Conservation (phyloP, 345 rosid genomes). For the Eutrema japonicum region DNA sequence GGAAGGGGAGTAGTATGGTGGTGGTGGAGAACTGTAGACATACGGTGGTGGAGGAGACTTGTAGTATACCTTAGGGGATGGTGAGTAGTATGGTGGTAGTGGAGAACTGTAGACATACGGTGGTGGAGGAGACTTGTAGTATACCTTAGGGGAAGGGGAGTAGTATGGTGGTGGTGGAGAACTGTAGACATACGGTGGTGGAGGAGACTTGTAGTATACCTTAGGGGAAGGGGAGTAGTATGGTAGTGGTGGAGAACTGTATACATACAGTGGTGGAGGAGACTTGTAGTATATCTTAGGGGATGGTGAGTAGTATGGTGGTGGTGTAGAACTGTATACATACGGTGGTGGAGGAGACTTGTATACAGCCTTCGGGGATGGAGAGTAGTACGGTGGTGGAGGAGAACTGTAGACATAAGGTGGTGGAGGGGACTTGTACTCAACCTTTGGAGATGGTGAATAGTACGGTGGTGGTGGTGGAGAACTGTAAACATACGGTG, state of each 20-base stretch:
- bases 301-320: slow-evolving; percentile 1
- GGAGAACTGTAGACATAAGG: not conserved
- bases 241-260: slow-evolving; percentile 10
- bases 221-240: slow-evolving; percentile 3
- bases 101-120: too few relatives aligned
- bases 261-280: slow-evolving; percentile 11
- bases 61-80: too few relatives aligned
- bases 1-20: too few relatives aligned
- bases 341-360: slow-evolving; percentile 1
- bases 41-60: too few relatives aligned
- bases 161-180: too few relatives aligned
- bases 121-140: too few relatives aligned
- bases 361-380: not conserved
- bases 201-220: not conserved
- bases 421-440: slow-evolving; percentile 1
- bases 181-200: too few relatives aligned
- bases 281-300: not conserved
- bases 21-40: too few relatives aligned
- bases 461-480: slow-evolving; percentile 9
- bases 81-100: too few relatives aligned
- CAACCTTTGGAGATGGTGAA: not conserved
- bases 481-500: not conserved
- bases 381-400: not conserved
- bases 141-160: too few relatives aligned
- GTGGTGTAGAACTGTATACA: slow-evolving; percentile 2